A percentile compares a stretch with the other conserved stretches of the same genome.
Conservation (phyloP, 768 basidiomycete genomes). For the Mrakia blollopis region DNA sequence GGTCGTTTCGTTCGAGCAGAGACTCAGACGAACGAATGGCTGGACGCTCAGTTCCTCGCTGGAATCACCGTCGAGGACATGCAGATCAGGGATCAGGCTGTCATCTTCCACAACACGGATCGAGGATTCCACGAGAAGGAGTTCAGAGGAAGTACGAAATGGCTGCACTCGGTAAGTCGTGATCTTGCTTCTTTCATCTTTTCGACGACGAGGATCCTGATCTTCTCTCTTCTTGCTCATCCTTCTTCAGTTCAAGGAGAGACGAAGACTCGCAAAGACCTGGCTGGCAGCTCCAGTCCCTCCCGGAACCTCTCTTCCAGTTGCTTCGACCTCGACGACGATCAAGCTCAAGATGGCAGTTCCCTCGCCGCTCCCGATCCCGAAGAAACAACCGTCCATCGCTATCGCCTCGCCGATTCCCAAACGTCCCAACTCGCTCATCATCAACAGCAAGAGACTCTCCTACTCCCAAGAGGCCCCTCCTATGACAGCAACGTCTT, state of each 20-base stretch:
- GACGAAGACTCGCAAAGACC: neutral
- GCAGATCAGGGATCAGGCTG: neutral
- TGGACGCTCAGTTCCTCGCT: neutral
- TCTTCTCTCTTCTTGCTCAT: neutral
- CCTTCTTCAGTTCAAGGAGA: neutral
- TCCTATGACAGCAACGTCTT: neutral
- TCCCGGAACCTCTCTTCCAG: neutral
- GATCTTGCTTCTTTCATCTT: neutral
- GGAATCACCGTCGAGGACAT: neutral
- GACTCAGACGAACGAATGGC: constrained; percentile 12
- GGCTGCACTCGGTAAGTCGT: neutral
- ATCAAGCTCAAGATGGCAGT: neutral
- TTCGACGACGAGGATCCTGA: neutral
- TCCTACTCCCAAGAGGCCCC: constrained; percentile 1
- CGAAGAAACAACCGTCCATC: neutral
- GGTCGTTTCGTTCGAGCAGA: constrained; percentile 12
- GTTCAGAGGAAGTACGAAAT: constrained; percentile 6
- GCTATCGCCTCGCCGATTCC: neutral
- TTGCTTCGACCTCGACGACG: neutral
- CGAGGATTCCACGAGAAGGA: constrained; percentile 1
- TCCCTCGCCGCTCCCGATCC: neutral
- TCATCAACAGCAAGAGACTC: neutral
- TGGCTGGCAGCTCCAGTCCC: neutral
- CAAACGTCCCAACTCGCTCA: neutral
- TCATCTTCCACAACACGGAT: neutral